phyloP scores from a whole-genome alignment of 2,329 filamentous ascomycete species.

The Xylariaceae sp. region DNA sequence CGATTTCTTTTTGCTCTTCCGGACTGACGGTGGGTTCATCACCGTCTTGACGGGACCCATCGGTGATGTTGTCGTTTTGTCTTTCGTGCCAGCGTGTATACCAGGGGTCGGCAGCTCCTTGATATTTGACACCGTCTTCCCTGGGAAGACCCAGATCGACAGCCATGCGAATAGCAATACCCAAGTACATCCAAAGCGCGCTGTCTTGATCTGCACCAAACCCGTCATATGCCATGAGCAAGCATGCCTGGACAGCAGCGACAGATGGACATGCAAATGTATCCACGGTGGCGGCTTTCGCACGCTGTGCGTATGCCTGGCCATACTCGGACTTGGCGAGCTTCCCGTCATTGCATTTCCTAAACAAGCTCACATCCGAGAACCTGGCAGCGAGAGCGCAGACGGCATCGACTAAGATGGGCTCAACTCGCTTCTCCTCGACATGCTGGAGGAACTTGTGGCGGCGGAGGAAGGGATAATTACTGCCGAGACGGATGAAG shows the following conservation, averaged over 20 bases:
- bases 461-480: slow-evolving; percentile 74
- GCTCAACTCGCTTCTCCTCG: slow-evolving; percentile 73
- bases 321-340: slow-evolving; percentile 63
- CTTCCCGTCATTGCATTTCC: slow-evolving; percentile 45
- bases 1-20: slow-evolving; percentile 58
- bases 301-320: slow-evolving; percentile 71
- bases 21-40: slow-evolving; percentile 40
- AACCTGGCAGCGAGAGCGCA: slow-evolving; percentile 79
- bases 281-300: slow-evolving; percentile 76
- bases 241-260: slow-evolving; percentile 74
- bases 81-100: slow-evolving; percentile 42
- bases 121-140: slow-evolving; percentile 64
- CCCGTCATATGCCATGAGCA: slow-evolving; percentile 81
- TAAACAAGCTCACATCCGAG: slow-evolving; percentile 55
- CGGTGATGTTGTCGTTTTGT: slow-evolving; percentile 19
- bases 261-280: slow-evolving; percentile 78
- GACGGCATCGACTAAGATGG: slow-evolving; percentile 80
- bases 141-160: slow-evolving; percentile 79
- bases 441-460: slow-evolving; percentile 69
- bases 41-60: slow-evolving; percentile 36
- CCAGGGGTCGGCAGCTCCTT: slow-evolving; percentile 49
- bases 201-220: slow-evolving; percentile 87
- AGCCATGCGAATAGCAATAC: slow-evolving; percentile 78
- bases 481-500: slow-evolving; percentile 77
- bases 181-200: slow-evolving; percentile 89